phyloP scores from a whole-genome alignment of 192 early-diverging fungal species.

The Funneliformis geosporum region DNA sequence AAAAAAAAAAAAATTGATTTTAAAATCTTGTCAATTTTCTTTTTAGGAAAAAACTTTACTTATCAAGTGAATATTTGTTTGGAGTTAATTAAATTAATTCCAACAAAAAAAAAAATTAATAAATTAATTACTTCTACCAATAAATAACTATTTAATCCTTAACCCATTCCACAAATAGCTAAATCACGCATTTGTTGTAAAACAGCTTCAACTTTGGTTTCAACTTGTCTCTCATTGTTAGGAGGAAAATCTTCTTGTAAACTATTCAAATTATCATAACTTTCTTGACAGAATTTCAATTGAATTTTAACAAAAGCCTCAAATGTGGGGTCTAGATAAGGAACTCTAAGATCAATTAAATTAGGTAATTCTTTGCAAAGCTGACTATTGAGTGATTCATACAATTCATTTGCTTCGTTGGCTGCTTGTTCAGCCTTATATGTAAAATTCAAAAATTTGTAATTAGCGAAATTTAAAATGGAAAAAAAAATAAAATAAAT shows the following conservation, averaged over 20 bases:
- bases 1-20: too few species aligned
- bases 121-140: too few species aligned
- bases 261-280: constrained; percentile 71
- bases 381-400: constrained; percentile 79
- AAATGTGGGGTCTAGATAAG: constrained; percentile 93
- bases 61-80: too few species aligned
- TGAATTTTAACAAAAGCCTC: constrained; percentile 95
- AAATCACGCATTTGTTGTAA: constrained; percentile 89
- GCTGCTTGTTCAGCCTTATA: constrained; percentile 80
- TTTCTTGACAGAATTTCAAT: constrained; percentile 85
- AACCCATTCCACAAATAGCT: constrained; percentile 81
- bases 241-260: constrained; percentile 66
- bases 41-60: too few species aligned
- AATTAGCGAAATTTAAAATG: not conserved
- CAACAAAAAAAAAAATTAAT: too few species aligned
- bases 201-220: constrained; percentile 77
- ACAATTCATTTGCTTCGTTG: constrained; percentile 70
- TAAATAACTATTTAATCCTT: not conserved
- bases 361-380: constrained; percentile 87
- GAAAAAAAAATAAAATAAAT: too few species aligned
- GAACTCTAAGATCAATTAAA: constrained; percentile 84
- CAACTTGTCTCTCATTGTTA: constrained; percentile 49
- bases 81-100: too few species aligned
- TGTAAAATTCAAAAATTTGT: not conserved
- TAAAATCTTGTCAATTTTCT: too few species aligned